Percentiles rank a stretch among this genome's conserved stretches.
Conservation (phyloP, 257 asterid species). For the Sherardia arvensis region DNA sequence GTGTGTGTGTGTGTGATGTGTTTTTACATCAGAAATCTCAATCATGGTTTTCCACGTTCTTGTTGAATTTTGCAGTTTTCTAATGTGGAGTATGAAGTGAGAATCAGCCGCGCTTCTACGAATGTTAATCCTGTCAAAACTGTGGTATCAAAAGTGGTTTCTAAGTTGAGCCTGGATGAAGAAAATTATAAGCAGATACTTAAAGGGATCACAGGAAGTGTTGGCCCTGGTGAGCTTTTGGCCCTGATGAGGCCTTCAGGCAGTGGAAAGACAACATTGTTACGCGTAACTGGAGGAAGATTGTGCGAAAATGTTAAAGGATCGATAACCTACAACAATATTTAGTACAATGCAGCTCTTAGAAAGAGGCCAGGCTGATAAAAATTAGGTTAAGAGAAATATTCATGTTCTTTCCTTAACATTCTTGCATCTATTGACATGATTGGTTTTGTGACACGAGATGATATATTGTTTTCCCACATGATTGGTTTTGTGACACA, state of each 20-base stretch:
- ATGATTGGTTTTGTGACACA: too few species aligned
- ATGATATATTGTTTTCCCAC: constrained; percentile 85
- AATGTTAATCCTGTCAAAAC: constrained; percentile 48
- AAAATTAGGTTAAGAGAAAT: not conserved
- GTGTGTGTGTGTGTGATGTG: too few species aligned
- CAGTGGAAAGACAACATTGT: constrained; percentile 81
- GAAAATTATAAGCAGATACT: constrained; percentile 70
- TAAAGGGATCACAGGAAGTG: constrained; percentile 80
- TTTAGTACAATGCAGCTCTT: constrained; percentile 53
- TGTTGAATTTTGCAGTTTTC: constrained; percentile 58
- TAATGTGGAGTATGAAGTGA: constrained; percentile 81
- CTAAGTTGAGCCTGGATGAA: constrained; percentile 31
- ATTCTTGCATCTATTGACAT: constrained; percentile 24
- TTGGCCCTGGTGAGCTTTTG: constrained; percentile 79
- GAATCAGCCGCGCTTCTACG: constrained; percentile 27
- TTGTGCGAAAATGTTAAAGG: constrained; percentile 67
- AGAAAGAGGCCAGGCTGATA: constrained; percentile 50
- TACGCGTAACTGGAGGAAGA: constrained; percentile 73
- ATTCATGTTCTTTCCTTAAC: not conserved
- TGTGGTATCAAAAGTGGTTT: constrained; percentile 45
- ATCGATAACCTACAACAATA: constrained; percentile 61
- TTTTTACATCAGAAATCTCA: not conserved
- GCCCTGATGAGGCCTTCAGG: constrained; percentile 99
- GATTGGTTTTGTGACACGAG: constrained; percentile 90
- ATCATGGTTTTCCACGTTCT: not conserved